Evolutionary conservation across 148 eudicot species (phyloP).

Genomic region (Simmondsia chinensis): DNA sequence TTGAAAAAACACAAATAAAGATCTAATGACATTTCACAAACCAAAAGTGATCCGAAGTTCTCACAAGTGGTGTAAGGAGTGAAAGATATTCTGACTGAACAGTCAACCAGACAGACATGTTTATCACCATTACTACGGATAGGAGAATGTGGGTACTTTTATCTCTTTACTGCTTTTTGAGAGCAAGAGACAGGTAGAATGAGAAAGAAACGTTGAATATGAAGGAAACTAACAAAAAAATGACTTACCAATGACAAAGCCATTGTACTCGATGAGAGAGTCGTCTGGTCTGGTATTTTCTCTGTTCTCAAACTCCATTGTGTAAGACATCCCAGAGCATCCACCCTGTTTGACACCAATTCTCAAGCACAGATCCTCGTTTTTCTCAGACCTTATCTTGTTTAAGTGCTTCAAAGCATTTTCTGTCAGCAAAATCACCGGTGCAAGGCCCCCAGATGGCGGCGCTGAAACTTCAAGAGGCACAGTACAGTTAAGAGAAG

Average conservation of each 20-base stretch:
- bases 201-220: not conserved
- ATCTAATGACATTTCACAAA: no score
- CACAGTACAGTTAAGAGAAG: not conserved
- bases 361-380: constrained; percentile 77
- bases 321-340: constrained; percentile 97
- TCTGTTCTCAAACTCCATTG: constrained; percentile 92
- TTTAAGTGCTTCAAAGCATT: constrained; percentile 79
- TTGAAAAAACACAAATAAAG: no score
- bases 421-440: constrained; percentile 75
- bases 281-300: constrained; percentile 73
- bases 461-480: constrained; percentile 40
- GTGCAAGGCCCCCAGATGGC: constrained; percentile 59
- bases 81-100: no score
- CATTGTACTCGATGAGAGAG: constrained; percentile 68
- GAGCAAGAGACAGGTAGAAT: no score
- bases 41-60: no score
- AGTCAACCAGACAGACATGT: no score
- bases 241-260: constrained; percentile 72
- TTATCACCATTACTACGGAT: no score
- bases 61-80: no score
- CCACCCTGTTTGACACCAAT: constrained; percentile 98
- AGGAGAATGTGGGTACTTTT: no score
- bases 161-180: no score
- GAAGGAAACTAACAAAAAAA: not conserved
- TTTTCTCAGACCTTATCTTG: constrained; percentile 65